These are phyloP conservation scores for Dactylellina sp. DNA, from an alignment of 2,329 filamentous ascomycete genomes.

Conservation along the genomic window DNA sequence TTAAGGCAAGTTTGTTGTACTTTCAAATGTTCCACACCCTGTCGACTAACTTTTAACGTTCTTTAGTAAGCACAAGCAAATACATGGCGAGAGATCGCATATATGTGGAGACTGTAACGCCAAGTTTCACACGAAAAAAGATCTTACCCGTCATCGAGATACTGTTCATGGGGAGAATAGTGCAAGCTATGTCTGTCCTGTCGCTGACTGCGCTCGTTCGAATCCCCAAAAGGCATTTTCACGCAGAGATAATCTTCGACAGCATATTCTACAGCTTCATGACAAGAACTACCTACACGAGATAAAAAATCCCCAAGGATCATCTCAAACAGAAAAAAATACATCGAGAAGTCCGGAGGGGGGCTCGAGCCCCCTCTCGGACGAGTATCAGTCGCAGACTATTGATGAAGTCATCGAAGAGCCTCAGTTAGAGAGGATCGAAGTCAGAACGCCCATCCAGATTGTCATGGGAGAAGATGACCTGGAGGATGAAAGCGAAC, in stretches of 20 bases:
- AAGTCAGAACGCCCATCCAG: constrained; percentile 36
- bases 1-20: constrained; percentile 21
- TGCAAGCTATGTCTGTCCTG: constrained; percentile 45
- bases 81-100: constrained; percentile 49
- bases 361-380: constrained; percentile 35
- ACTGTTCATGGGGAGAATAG: constrained; percentile 47
- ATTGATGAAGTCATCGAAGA: constrained; percentile 49
- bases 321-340: constrained; percentile 35
- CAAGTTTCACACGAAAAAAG: constrained; percentile 56
- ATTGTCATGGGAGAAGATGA: constrained; percentile 29
- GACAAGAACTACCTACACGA: constrained; percentile 41
- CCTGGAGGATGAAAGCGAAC: constrained; percentile 1
- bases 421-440: constrained; percentile 29
- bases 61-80: constrained; percentile 51
- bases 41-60: background rate
- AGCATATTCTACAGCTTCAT: constrained; percentile 52
- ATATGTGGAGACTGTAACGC: constrained; percentile 44
- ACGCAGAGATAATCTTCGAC: constrained; percentile 41
- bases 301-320: constrained; percentile 37
- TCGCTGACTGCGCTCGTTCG: constrained; percentile 40
- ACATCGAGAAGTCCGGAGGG: constrained; percentile 44
- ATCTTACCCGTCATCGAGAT: constrained; percentile 47
- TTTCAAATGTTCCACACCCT: background rate
- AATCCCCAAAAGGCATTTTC: constrained; percentile 44
- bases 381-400: constrained; percentile 24